Base-by-base conservation (phyloP, 768 basidiomycete genomes). In the Leucosporidium yakuticum region DNA sequence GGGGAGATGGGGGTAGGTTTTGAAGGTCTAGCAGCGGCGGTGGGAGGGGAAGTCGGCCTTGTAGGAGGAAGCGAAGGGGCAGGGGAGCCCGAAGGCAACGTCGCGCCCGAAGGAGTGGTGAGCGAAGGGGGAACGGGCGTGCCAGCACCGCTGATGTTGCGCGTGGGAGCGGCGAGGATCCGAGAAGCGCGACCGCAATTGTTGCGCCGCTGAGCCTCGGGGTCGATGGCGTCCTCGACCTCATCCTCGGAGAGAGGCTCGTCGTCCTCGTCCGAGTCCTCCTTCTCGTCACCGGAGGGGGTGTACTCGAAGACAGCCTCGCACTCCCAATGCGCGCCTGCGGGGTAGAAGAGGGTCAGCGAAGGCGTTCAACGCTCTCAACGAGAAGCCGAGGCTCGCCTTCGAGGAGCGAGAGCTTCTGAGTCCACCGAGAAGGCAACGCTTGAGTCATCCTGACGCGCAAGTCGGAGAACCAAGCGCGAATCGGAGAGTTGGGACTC, bases 271-370 rank as follows among this genome's bases (percentile, higher is more conserved):
- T 64, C 66, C 19, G 32, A 15, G 32, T 69, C 69, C 12, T 60
- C 59, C 54, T 63, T 66, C 62, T 70, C 72, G 57, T 73, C 67
- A 0, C 72, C 72, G 2, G 48, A 51, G 3, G 65, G 65, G 0
- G 61, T 57, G 64, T 73, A 73, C 50, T 69, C 72, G 59, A 73
- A 73, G 4, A 69, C 66, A 19, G 72, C 69, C n/a, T 73, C 72
- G 57, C 69, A 70, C 64, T 69, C 72, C 69, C 69, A 73, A 36
- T 73, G 72, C 4, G 68, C 71, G 23, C 68, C 65, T 61, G 34
- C 17, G 12, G 6, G 34, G 12, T 12, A 27, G 5, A 54, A 15
- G 20, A 14, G 6, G 1, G 0, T 20, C 9, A 19, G n/a, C n/a
- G 17, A 9, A 20, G 27, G 34, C 14, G 5, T 17, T 15, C 58